phyloP scores from a whole-genome alignment of 306 rosid genomes.

The Cicer yamashitae region DNA sequence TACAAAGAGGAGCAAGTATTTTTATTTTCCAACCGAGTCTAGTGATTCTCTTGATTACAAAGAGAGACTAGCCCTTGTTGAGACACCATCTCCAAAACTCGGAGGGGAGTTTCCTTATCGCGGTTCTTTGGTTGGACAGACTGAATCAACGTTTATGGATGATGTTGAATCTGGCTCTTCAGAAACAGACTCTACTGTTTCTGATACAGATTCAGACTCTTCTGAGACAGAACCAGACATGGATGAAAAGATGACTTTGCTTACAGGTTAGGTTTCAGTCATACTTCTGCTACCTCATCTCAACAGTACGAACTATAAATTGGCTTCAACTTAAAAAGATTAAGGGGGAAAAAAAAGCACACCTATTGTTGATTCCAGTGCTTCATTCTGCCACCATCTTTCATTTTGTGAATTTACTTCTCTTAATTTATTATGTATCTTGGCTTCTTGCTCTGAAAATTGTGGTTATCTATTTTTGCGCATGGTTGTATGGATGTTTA shows the following conservation, averaged over 20 bases:
- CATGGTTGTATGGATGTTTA: conserved; percentile 28
- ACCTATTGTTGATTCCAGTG: not conserved
- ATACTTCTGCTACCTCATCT: conserved; percentile 22
- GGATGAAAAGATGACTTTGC: conserved; percentile 65
- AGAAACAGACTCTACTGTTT: conserved; percentile 62
- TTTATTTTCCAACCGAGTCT: conserved; percentile 66
- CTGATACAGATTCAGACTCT: conserved; percentile 72
- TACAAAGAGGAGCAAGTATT: conserved; percentile 69
- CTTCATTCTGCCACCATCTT: conserved; percentile 25
- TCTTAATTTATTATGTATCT: not conserved
- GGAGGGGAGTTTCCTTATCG: conserved; percentile 53
- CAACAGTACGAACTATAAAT: not conserved
- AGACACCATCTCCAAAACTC: conserved; percentile 56
- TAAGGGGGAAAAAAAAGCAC: not conserved
- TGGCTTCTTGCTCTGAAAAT: conserved; percentile 14
- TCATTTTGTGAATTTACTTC: conserved; percentile 6
- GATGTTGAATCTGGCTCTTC: conserved; percentile 66
- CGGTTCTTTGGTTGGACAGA: conserved; percentile 61
- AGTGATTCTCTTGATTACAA: conserved; percentile 70
- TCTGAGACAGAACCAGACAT: conserved; percentile 76
- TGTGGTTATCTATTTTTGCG: conserved; percentile 1
- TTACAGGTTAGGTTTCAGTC: conserved; percentile 63
- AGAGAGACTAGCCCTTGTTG: conserved; percentile 58
- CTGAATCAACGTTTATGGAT: conserved; percentile 66
- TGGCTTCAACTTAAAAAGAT: not conserved